phyloP scores from a whole-genome alignment of 805 yeast species.

The Lipomyces japonicus region DNA sequence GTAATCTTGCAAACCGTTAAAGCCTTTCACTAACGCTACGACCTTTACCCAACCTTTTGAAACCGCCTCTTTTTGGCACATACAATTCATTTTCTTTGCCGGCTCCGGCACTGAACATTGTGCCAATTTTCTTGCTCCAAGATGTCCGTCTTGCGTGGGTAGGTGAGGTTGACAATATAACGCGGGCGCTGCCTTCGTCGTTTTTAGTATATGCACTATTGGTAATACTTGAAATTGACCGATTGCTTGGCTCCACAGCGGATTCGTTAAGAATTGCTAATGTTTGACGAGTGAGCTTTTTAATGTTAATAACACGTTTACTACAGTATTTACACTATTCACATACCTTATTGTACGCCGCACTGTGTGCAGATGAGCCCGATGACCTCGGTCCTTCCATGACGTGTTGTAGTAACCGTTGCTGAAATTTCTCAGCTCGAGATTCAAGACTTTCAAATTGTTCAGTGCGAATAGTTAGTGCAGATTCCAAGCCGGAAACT shows the following conservation, averaged over 20 bases:
- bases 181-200: not conserved
- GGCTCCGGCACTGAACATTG: conserved; percentile 11
- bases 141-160: conserved; percentile 9
- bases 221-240: not conserved
- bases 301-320: no score
- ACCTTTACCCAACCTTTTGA: conserved; percentile 9
- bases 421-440: conserved; percentile 33
- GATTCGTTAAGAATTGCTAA: not conserved
- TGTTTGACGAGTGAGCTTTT: no score
- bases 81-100: conserved; percentile 25
- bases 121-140: conserved; percentile 25
- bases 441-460: conserved; percentile 35
- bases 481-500: conserved; percentile 32
- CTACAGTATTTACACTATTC: not conserved
- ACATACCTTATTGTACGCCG: not conserved
- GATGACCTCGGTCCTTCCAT: not conserved
- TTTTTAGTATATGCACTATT: not conserved
- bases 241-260: not conserved
- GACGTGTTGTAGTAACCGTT: conserved; percentile 29
- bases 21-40: conserved; percentile 23
- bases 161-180: not conserved
- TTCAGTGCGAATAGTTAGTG: conserved; percentile 31
- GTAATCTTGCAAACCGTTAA: not conserved
- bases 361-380: not conserved
- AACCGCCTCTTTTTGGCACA: conserved; percentile 16